Evolutionary conservation across 208 protist genomes (phyloP).

Genomic region (Acanthamoeba lenticulata): DNA sequence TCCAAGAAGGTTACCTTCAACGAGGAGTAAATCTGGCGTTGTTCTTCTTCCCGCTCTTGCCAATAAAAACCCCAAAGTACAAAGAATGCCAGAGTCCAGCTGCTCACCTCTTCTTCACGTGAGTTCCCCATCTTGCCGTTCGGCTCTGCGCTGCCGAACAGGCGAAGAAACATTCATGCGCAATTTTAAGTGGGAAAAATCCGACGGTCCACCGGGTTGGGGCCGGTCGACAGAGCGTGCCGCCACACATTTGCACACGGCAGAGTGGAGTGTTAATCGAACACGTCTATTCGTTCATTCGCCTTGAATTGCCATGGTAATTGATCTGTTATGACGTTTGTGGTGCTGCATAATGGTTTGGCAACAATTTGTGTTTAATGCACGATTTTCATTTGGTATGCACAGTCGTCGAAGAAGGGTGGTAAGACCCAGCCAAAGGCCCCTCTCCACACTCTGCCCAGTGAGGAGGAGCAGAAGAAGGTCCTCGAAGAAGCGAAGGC

Average conservation of each 20-base stretch:
- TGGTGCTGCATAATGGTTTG: too few relatives aligned
- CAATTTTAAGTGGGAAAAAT: too few relatives aligned
- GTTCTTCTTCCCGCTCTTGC: background rate
- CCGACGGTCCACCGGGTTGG: too few relatives aligned
- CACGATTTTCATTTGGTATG: background rate
- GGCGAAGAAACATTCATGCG: too few relatives aligned
- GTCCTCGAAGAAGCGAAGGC: conserved; percentile 89
- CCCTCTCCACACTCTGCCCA: background rate
- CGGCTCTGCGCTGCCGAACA: background rate
- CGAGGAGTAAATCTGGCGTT: background rate
- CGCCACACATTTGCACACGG: too few relatives aligned
- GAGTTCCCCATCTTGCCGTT: background rate
- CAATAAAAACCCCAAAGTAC: background rate
- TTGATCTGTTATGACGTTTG: too few relatives aligned
- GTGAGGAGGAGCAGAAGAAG: conserved; percentile 93
- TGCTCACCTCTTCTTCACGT: background rate
- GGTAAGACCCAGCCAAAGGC: background rate
- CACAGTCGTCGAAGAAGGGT: background rate
- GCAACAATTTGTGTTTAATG: too few relatives aligned
- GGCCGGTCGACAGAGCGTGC: too few relatives aligned
- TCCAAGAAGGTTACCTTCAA: conserved; percentile 60
- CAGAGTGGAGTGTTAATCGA: too few relatives aligned
- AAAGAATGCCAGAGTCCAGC: background rate
- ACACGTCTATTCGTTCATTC: too few relatives aligned
- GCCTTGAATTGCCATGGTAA: too few relatives aligned